Percentiles rank a stretch among this genome's conserved stretches.
These are phyloP conservation scores for Flaveria ramosissima DNA, from an alignment of 129 eudicot species.

Conservation along the genomic window DNA sequence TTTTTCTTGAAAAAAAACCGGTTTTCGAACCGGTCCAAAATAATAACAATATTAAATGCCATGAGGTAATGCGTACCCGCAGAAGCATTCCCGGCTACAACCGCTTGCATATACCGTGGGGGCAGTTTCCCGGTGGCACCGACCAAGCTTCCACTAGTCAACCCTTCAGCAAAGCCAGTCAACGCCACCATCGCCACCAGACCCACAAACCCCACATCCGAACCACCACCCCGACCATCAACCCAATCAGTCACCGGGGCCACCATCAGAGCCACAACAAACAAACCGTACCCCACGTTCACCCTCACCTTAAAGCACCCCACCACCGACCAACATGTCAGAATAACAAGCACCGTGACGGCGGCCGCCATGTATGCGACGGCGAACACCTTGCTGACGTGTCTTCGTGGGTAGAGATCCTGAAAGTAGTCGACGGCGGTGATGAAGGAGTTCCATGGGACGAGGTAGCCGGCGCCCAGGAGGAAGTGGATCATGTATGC, in stretches of 20 bases:
- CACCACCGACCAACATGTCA: conserved; percentile 30
- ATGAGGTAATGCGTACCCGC: conserved; percentile 33
- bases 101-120: conserved; percentile 48
- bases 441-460: conserved; percentile 50
- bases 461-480: conserved; percentile 41
- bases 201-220: conserved; percentile 31
- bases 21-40: too few relatives aligned
- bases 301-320: conserved; percentile 29
- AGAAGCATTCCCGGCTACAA: conserved; percentile 56
- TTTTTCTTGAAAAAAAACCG: too few relatives aligned
- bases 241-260: conserved; percentile 46
- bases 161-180: conserved; percentile 47
- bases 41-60: too few relatives aligned
- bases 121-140: conserved; percentile 48
- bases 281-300: conserved; percentile 40
- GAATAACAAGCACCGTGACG: conserved; percentile 29
- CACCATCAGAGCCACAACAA: conserved; percentile 37
- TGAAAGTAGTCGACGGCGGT: conserved; percentile 55
- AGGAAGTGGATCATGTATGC: conserved; percentile 45
- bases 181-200: conserved; percentile 36
- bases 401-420: conserved; percentile 38
- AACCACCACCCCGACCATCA: conserved; percentile 25
- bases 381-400: conserved; percentile 42
- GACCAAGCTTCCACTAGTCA: conserved; percentile 40
- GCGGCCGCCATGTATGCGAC: conserved; percentile 36